These are phyloP conservation scores for Xylaria sp. DNA, from an alignment of 2,329 filamentous ascomycete genomes.

Conservation along the genomic window DNA sequence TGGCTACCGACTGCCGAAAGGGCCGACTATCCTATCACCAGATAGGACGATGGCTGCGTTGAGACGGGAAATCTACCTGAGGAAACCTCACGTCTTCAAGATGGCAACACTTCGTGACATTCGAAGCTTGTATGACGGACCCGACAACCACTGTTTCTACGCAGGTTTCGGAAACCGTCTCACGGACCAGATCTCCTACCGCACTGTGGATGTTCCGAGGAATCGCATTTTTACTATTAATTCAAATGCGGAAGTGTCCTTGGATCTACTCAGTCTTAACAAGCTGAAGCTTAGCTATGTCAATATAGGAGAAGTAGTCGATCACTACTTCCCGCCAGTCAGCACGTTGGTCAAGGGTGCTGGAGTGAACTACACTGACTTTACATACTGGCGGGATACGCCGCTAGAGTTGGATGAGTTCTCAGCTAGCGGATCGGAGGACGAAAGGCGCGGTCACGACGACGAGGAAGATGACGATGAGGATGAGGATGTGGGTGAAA, in stretches of 20 bases:
- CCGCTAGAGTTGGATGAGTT: constrained; percentile 85
- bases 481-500: constrained; percentile 41
- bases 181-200: constrained; percentile 93
- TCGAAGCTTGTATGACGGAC: constrained; percentile 69
- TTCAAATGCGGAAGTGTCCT: constrained; percentile 88
- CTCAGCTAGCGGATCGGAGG: constrained; percentile 62
- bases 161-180: constrained; percentile 95
- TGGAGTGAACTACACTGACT: constrained; percentile 93
- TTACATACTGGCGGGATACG: constrained; percentile 88
- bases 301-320: constrained; percentile 92
- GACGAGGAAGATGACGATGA: constrained; percentile 44
- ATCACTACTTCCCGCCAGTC: constrained; percentile 95
- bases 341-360: constrained; percentile 81
- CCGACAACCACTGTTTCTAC: constrained; percentile 79
- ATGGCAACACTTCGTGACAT: constrained; percentile 98
- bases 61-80: constrained; percentile 84
- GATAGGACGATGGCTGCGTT: constrained; percentile 93
- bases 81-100: constrained; percentile 98
- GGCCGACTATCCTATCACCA: constrained; percentile 90
- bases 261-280: constrained; percentile 85
- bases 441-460: constrained; percentile 37
- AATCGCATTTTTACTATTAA: constrained; percentile 98
- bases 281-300: constrained; percentile 96
- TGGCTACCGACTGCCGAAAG: constrained; percentile 75
- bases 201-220: constrained; percentile 89